A percentile compares a stretch with the other conserved stretches of the same genome.
Conservation (phyloP, 2,329 filamentous ascomycete genomes). For the Pseudocercospora musae region DNA sequence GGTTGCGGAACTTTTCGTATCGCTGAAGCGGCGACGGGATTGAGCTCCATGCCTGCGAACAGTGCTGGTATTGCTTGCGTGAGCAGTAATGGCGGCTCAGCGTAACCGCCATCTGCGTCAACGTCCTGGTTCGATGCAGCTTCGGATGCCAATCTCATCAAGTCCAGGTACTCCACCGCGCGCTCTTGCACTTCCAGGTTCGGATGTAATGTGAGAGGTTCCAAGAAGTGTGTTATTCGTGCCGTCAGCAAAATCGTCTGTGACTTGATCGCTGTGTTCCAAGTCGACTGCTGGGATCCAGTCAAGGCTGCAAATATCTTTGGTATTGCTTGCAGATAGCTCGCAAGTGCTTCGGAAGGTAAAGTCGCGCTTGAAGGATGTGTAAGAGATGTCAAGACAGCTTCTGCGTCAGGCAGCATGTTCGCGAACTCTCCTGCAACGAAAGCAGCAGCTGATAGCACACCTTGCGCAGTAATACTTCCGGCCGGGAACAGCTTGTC, state of each 20-base stretch:
- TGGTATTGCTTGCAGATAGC: constrained; percentile 77
- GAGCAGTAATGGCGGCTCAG: constrained; percentile 74
- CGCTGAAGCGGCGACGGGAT: constrained; percentile 79
- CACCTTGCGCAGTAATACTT: constrained; percentile 54
- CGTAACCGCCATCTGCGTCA: constrained; percentile 59
- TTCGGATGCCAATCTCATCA: constrained; percentile 82
- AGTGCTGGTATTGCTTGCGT: constrained; percentile 87
- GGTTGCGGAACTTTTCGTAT: constrained; percentile 84
- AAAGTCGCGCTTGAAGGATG: constrained; percentile 60
- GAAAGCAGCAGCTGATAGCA: constrained; percentile 76
- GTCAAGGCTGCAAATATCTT: constrained; percentile 78
- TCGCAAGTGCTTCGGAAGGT: constrained; percentile 66
- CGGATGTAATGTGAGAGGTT: constrained; percentile 75
- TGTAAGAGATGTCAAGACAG: constrained; percentile 69
- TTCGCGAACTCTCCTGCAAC: constrained; percentile 82
- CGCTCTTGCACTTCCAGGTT: constrained; percentile 93
- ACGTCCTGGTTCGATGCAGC: constrained; percentile 66
- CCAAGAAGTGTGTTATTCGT: constrained; percentile 76
- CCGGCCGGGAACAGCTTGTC: constrained; percentile 53
- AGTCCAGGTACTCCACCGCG: constrained; percentile 85
- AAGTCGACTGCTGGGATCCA: constrained; percentile 61
- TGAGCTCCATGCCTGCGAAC: constrained; percentile 82
- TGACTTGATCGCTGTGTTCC: constrained; percentile 71
- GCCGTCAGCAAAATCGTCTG: constrained; percentile 74
- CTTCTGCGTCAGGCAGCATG: constrained; percentile 67